Evolutionary conservation across 177 flowering plant genomes (phyloP), one percentile per base, ranked within the genome.

Genomic region (Telopea speciosissima): DNA sequence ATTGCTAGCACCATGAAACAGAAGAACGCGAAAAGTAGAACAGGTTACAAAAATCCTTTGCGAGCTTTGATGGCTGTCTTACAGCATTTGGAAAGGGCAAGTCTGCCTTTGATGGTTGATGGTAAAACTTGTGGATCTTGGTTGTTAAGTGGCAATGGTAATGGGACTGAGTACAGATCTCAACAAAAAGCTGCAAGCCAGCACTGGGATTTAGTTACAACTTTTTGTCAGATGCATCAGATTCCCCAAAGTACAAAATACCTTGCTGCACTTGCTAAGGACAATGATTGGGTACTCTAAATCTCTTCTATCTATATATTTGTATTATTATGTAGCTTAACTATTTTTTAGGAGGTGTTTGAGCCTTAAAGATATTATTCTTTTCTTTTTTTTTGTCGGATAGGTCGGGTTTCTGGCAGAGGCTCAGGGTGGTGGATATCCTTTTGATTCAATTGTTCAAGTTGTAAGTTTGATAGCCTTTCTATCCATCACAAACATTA

Each of bases 321-420:
- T 67, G 25, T 23, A 24, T 36, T 25, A 23, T 62, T 17, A 58
- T 49, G 24, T 49, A n/a, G 36, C 26, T 75, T 19, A 54, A 24
- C 17, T 60, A 52, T 67, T 25, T 54, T 22, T n/a, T 63, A 42
- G 23, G 56, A 8, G 40, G 8, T 36, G 40, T 36, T 61, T 65
- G 31, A 74, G 49, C 67, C 54, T 24, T n/a, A 28, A 65, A 36
- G 42, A 63, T 22, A 24, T 25, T 14, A 45, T 62, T 71, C 16
- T 68, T 69, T 67, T 49, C 10, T 58, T n/a, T 3, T 58, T 58
- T 58, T 58, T 58, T 3, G 19, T 66, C 65, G 80, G 23, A 54
- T 73, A 94, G 99, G 96, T 95, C 79, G 99, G 97, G 17, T 95
- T 91, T 81, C 80, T 95, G 65, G 80, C 90, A 54, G 99, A 95